Base-by-base conservation (phyloP, 1,284 basidiomycete genomes). In the Papiliotrema fonsecae region DNA sequence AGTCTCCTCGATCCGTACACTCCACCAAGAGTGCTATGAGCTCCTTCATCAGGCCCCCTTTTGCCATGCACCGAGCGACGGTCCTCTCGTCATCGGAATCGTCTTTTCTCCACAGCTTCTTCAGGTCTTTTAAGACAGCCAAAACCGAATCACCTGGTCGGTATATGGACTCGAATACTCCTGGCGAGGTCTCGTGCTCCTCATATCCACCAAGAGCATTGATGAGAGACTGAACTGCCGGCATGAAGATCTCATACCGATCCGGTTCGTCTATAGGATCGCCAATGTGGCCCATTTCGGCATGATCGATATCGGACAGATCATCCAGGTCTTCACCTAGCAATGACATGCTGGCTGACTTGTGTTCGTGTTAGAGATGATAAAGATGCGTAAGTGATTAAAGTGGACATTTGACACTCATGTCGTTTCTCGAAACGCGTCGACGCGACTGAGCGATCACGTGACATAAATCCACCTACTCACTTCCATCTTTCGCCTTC, bases 51-150 rank as follows among this genome's bases (percentile, higher is more conserved):
- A 94, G 79, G 19, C 87, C 82, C 19, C 85, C 83, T 52, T 86
- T 82, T 79, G 84, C 87, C 69, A 96, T 87, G 51, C 96, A 87
- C 42, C 91, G 82, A 5, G 92, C 90, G 6, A 96, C 87, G 0
- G 90, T 94, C 24, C 92, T 82, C 68, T 93, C 90, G 66, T 96
- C 92, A 69, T 97, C 92, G 0, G 84, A 85, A 65, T 96, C 92
- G 69, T 97, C 93, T 68, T 89, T 87, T 42, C 92, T 77, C 92
- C 92, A 97, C 41, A 91, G 80, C 61, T 85, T 88, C 76, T 97
- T 97, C 57, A 97, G 77, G 65, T 97, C 93, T 62, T 89, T 89
- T 57, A 97, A 73, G 67, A 92, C 96, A 1, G 86, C 87, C 48
- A 81, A 76, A 18, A 82, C 85, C 52, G 88, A 84, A 75, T 94